These are phyloP conservation scores for Striga hermonthica DNA, from an alignment of 305 asterid species.

Conservation along the genomic window DNA sequence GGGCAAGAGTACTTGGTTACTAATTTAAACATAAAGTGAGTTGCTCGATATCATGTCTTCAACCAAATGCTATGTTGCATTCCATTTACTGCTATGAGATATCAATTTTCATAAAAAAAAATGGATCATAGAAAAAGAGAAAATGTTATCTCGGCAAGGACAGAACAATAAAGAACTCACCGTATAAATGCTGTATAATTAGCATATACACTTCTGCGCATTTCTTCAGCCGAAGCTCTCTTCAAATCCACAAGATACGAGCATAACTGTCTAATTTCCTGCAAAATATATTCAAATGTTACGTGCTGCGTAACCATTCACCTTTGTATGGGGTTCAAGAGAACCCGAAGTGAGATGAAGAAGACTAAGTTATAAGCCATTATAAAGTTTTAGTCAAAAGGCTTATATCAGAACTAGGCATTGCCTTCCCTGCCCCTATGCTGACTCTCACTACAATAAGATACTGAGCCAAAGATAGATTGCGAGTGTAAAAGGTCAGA, in stretches of 20 bases:
- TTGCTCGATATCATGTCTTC: conserved; percentile 13
- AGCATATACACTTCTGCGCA: conserved; percentile 98
- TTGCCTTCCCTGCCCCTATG: background rate
- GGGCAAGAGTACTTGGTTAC: no score
- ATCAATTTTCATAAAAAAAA: conserved; percentile 23
- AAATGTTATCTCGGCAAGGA: conserved; percentile 3
- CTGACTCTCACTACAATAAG: background rate
- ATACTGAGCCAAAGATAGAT: conserved; percentile 12
- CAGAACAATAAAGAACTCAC: conserved; percentile 45
- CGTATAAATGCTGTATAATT: conserved; percentile 95
- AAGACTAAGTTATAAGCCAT: conserved; percentile 17
- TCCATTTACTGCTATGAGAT: conserved; percentile 26
- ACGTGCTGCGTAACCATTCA: conserved; percentile 26
- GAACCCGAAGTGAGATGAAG: conserved; percentile 18
- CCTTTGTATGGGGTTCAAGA: conserved; percentile 10
- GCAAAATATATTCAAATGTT: conserved; percentile 33
- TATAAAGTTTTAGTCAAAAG: conserved; percentile 9
- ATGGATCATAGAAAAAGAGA: conserved; percentile 7
- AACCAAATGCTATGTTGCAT: conserved; percentile 17
- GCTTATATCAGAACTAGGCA: conserved; percentile 21
- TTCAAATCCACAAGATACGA: conserved; percentile 90
- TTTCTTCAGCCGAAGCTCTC: conserved; percentile 97
- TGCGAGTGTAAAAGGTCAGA: conserved; percentile 6
- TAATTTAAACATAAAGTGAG: conserved; percentile 2
- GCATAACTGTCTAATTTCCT: conserved; percentile 96